These are phyloP conservation scores for Diaporthe helianthi DNA, from an alignment of 2,329 filamentous ascomycete species.

Conservation along the genomic window DNA sequence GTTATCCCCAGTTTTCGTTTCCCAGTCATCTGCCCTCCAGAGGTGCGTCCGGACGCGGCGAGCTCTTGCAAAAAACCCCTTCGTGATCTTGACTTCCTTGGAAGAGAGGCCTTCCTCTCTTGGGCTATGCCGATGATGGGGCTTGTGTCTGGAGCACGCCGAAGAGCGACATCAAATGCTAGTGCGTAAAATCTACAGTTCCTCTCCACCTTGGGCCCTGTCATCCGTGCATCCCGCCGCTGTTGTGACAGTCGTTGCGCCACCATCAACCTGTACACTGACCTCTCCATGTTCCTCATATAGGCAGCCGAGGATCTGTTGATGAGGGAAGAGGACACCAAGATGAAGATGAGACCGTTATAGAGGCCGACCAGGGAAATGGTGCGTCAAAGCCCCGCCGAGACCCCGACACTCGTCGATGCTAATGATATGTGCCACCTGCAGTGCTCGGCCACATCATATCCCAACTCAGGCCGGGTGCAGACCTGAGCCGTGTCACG, in stretches of 20 bases:
- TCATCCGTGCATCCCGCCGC: neutral
- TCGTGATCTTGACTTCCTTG: neutral
- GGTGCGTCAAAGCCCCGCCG: constrained; percentile 61
- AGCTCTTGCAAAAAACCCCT: constrained; percentile 5
- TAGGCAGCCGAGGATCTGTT: constrained; percentile 60
- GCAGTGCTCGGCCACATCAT: constrained; percentile 96
- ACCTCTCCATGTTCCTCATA: constrained; percentile 48
- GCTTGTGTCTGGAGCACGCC: constrained; percentile 42
- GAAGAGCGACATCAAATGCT: constrained; percentile 44
- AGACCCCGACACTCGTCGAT: constrained; percentile 1
- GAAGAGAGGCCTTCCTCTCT: constrained; percentile 39
- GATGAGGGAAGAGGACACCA: constrained; percentile 59
- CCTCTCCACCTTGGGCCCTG: neutral
- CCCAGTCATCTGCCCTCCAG: neutral
- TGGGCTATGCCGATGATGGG: constrained; percentile 45
- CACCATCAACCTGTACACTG: constrained; percentile 42
- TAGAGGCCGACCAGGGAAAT: constrained; percentile 94
- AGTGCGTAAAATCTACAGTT: constrained; percentile 41
- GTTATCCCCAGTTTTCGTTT: neutral
- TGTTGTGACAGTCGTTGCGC: neutral
- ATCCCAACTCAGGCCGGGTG: constrained; percentile 92
- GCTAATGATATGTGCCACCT: constrained; percentile 24
- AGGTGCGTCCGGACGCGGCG: constrained; percentile 6
- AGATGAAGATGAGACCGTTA: constrained; percentile 76
- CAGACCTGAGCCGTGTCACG: constrained; percentile 92